Base-by-base conservation (phyloP, 345 rosid genomes). In the Eutrema heterophyllum region DNA sequence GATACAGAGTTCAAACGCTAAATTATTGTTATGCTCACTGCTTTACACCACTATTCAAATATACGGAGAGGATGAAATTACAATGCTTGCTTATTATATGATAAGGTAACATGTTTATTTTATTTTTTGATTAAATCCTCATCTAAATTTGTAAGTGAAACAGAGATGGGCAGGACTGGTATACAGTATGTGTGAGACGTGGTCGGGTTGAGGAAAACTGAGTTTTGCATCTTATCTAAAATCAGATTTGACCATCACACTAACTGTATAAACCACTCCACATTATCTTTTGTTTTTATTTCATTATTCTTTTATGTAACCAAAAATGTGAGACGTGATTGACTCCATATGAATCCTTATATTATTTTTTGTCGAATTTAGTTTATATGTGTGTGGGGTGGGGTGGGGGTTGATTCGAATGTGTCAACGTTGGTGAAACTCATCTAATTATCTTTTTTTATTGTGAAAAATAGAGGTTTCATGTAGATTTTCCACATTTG, bases 191-290 rank as follows among this genome's bases (percentile, higher is more conserved):
- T 59, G 54, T 60, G 63, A 30, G 56, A 68, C 69, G 69, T 68
- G 79, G 68, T 75, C 40, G 66, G 62, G 41, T 35, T 50, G 32
- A 68, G 6, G 38, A 16, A 60, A 68, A 61, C 57, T 61, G 64
- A 60, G 44, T 43, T 72, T 67, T 68, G 64, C 49, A 68, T 75
- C 74, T 75, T 75, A 68, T 75, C 79, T 16, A 52, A 36, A 68
- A 32, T 52, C 74, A 75, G 49, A 52, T 68, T 75, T 75, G 79
- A 75, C 74, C 74, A 75, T 68, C 74, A 64, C 79, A 75, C 63
- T 58, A 61, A 7, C 53, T 67, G 67, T 67, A 2, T 39, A 74
- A 67, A 58, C 72, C 67, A 67, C 54, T 27, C 68, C 73, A 29
- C 50, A 41, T 67, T 58, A 48, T 74, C 72, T 67, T 67, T 54